Conservation (phyloP, 2,329 filamentous ascomycete genomes). For the Fusarium brevicatenulatum region DNA sequence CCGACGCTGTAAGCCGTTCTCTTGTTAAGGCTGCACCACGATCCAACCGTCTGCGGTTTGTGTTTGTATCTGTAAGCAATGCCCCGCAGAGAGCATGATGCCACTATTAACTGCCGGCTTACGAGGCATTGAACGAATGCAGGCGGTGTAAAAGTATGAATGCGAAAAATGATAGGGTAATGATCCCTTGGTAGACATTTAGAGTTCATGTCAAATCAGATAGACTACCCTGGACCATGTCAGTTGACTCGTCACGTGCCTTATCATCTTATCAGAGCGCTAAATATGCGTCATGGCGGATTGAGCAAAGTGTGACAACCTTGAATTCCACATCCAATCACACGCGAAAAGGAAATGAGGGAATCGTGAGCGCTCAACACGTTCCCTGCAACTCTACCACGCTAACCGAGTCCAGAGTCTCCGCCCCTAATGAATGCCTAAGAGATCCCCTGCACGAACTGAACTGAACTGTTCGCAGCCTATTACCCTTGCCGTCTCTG, state of each 20-base stretch:
- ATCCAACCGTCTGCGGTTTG: neutral
- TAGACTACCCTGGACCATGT: slow-evolving; percentile 19
- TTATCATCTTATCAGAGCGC: neutral
- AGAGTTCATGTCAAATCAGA: neutral
- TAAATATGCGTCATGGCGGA: slow-evolving; percentile 33
- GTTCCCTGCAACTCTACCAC: slow-evolving; percentile 29
- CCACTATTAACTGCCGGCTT: slow-evolving; percentile 17
- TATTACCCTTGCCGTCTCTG: neutral
- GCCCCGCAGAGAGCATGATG: slow-evolving; percentile 5
- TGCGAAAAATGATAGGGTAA: slow-evolving; percentile 2
- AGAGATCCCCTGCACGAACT: slow-evolving; percentile 18
- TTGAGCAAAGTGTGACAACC: slow-evolving; percentile 24
- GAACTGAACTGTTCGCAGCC: slow-evolving; percentile 8
- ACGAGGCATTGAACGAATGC: neutral
- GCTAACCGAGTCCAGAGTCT: slow-evolving; percentile 16
- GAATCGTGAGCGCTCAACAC: slow-evolving; percentile 25
- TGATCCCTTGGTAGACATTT: neutral
- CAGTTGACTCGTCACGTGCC: neutral
- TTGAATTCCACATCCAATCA: slow-evolving; percentile 27
- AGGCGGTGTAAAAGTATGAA: slow-evolving; percentile 10
- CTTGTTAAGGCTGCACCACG: slow-evolving; percentile 1
- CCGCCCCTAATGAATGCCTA: slow-evolving; percentile 11
- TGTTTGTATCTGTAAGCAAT: slow-evolving; percentile 9
- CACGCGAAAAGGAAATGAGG: slow-evolving; percentile 23
- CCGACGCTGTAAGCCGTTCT: neutral